Conservation (phyloP, 495 filamentous ascomycete genomes). For the Penicillium daleae region DNA sequence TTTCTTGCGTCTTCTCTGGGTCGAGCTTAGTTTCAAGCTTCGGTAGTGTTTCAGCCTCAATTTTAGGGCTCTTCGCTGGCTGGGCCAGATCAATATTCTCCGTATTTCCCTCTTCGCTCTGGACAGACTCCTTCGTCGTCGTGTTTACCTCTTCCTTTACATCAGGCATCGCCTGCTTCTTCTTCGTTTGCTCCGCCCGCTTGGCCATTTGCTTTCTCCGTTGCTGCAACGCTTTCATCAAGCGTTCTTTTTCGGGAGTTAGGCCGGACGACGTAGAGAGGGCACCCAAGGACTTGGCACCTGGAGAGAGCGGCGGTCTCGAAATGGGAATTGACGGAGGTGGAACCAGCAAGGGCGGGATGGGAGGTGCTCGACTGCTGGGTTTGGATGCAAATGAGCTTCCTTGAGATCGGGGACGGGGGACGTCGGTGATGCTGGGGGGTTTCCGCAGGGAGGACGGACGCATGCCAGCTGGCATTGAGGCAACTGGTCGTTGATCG, state of each 20-base stretch:
- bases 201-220: conserved; percentile 74
- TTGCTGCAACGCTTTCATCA: conserved; percentile 93
- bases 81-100: conserved; percentile 34
- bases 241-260: conserved; percentile 84
- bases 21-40: conserved; percentile 8
- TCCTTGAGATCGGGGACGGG: conserved; percentile 49
- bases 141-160: conserved; percentile 18
- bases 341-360: conserved; percentile 50
- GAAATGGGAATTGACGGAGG: conserved; percentile 52
- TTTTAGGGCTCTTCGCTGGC: conserved; percentile 1
- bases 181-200: conserved; percentile 40
- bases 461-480: conserved; percentile 59
- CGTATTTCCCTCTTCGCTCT: conserved; percentile 33
- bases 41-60: not conserved
- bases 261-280: conserved; percentile 60
- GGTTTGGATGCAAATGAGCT: conserved; percentile 42
- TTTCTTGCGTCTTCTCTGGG: conserved; percentile 5
- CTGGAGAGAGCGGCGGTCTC: conserved; percentile 56
- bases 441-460: conserved; percentile 50
- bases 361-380: conserved; percentile 43
- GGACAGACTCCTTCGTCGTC: conserved; percentile 1
- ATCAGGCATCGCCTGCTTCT: conserved; percentile 31
- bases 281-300: conserved; percentile 53
- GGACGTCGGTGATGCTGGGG: conserved; percentile 28
- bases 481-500: conserved; percentile 71